phyloP scores from a whole-genome alignment of 768 basidiomycete species.

The Pleurotus platypus region DNA sequence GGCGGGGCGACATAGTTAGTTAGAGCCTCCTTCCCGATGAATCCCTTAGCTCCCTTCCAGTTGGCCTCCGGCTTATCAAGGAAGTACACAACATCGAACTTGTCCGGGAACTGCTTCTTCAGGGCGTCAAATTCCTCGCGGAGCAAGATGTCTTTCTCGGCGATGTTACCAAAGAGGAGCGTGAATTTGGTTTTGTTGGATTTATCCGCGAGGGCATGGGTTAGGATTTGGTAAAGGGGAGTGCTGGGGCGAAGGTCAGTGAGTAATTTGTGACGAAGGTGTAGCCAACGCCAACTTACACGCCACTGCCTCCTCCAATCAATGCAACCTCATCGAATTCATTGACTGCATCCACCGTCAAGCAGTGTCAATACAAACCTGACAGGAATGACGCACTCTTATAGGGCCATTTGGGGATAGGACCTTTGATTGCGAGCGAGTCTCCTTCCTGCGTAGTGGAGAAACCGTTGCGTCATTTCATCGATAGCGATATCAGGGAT shows the following conservation, averaged over 20 bases:
- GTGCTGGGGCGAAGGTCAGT: conserved; percentile 41
- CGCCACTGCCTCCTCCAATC: conserved; percentile 93
- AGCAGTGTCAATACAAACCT: neutral
- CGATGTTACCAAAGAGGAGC: conserved; percentile 86
- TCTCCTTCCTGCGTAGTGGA: conserved; percentile 57
- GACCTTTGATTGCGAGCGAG: conserved; percentile 84
- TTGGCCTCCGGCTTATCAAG: conserved; percentile 67
- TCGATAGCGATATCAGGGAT: neutral
- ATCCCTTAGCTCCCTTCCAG: conserved; percentile 70
- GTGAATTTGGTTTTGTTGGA: conserved; percentile 93
- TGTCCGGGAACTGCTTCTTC: conserved; percentile 64
- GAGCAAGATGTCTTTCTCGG: conserved; percentile 87
- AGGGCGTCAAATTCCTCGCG: conserved; percentile 72
- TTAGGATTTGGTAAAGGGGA: conserved; percentile 79
- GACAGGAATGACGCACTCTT: conserved; percentile 42
- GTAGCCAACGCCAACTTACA: conserved; percentile 42
- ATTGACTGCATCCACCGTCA: conserved; percentile 45
- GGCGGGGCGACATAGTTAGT: conserved; percentile 68
- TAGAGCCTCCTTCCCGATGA: conserved; percentile 68
- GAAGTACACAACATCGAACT: conserved; percentile 80
- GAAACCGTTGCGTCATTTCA: neutral
- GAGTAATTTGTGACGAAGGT: neutral
- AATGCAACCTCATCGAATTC: conserved; percentile 83
- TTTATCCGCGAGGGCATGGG: conserved; percentile 66
- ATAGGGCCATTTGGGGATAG: conserved; percentile 84